Percentiles rank a stretch among this genome's conserved stretches.
Evolutionary conservation across 768 basidiomycete species (phyloP).

Genomic region (Lactarius vividus): DNA sequence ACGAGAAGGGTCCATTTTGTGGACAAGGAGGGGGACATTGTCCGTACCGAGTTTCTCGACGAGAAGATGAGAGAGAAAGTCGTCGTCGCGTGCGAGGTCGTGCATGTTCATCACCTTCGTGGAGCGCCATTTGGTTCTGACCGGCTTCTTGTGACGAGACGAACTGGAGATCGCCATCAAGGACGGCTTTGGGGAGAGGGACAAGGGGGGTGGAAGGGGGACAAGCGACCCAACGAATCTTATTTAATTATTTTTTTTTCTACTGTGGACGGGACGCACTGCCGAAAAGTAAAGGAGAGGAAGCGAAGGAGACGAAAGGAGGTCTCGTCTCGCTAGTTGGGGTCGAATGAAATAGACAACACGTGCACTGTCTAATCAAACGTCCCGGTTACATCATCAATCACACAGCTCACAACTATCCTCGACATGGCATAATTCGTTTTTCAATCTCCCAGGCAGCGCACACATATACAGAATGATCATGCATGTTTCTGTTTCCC

Average conservation of each 20-base stretch:
- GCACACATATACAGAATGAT: not conserved
- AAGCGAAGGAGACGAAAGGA: constrained; percentile 8
- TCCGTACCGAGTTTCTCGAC: constrained; percentile 88
- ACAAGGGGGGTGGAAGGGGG: not conserved
- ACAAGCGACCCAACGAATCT: not conserved
- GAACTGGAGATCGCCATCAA: constrained; percentile 12
- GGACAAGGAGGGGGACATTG: constrained; percentile 74
- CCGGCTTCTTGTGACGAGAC: constrained; percentile 5
- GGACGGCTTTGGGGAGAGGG: constrained; percentile 15
- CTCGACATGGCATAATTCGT: not conserved
- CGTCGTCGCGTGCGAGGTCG: constrained; percentile 88
- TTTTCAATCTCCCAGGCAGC: too few relatives aligned
- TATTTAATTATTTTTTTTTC: not conserved
- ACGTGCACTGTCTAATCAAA: not conserved
- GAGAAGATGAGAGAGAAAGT: constrained; percentile 85
- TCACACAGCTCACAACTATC: not conserved
- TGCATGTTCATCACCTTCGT: constrained; percentile 90
- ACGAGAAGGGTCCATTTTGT: constrained; percentile 84
- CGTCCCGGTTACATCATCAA: not conserved
- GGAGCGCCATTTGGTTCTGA: constrained; percentile 54
- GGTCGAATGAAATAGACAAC: not conserved
- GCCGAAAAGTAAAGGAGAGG: not conserved
- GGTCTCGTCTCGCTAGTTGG: not conserved
- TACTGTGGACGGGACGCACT: not conserved
- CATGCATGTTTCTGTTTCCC: constrained; percentile 94